Base-by-base conservation (phyloP, 208 protist genomes). In the Trypanosoma avium region DNA sequence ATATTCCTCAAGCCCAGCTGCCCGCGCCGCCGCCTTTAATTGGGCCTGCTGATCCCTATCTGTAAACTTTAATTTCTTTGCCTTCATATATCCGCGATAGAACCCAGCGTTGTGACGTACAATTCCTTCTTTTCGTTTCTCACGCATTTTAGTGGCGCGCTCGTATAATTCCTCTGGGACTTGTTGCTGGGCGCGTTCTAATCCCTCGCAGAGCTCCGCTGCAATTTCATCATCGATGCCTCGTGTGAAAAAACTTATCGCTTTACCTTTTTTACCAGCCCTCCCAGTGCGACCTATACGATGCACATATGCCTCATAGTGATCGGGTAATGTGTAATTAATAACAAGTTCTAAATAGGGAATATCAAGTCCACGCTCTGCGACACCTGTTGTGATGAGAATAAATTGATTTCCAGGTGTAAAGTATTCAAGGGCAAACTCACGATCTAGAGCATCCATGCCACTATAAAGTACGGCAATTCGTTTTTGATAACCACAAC, bases 241-340 rank as follows among this genome's bases (percentile, higher is more conserved):
- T 24, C 83, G 83, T 9, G 76, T 81, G 58, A 97, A 94, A 60
- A 97, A 95, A 54, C 81, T 97, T 7, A 95, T 72, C 10, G 92
- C 92, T 30, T 84, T 74, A 27, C 92, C 92, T 30, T 70, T 81
- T 46, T 77, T 73, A 0, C 92, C 92, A 13, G 92, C 92, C 3
- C 92, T 76, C 2, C 92, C 92, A 1, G 92, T 97, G 45, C 92
- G 86, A 30, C 92, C 98, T 61, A 99, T 98, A 50, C 98, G 91
- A 73, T 99, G 98, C 45, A 99, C 82, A 67, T 99, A 99, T 22
- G 95, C 92, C 79, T 99, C 98, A 70, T 99, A 98, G 74, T 99
- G 97, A 59, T 98, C 94, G 8, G 98, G 98, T 81, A 99, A 93
- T 52, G 99, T 97, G 81, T 98, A 99, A 81, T 99, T 99, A 67